A percentile compares a stretch with the other conserved stretches of the same genome.
These are phyloP conservation scores for Chlamydomonas sphaeroides DNA, from an alignment of 139 green algal species.

Conservation along the genomic window DNA sequence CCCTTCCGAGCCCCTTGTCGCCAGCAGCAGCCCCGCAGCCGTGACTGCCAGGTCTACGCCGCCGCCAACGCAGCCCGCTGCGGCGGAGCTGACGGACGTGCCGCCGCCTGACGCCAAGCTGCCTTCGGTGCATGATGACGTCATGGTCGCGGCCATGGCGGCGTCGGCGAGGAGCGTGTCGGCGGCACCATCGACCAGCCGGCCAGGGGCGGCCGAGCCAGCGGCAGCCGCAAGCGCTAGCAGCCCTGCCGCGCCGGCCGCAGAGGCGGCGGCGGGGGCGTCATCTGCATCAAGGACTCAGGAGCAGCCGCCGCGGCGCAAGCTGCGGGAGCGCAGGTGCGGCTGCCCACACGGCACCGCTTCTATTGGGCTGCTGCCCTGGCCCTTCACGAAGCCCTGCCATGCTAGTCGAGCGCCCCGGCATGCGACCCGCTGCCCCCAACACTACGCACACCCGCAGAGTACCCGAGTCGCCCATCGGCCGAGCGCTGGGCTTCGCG, in stretches of 20 bases:
- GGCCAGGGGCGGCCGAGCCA: neutral
- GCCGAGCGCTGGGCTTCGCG: slow-evolving; percentile 85
- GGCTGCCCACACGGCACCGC: too few species aligned
- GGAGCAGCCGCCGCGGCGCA: slow-evolving; percentile 23
- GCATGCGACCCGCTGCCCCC: too few species aligned
- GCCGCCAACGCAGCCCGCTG: too few species aligned
- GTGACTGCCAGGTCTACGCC: too few species aligned
- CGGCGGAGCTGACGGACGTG: neutral
- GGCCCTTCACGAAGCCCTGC: too few species aligned
- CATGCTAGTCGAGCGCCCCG: too few species aligned
- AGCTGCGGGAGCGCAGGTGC: slow-evolving; percentile 56
- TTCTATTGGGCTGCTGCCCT: too few species aligned
- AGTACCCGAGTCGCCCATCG: slow-evolving; percentile 82
- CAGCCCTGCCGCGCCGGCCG: neutral
- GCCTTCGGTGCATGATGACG: slow-evolving; percentile 29
- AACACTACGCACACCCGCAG: neutral
- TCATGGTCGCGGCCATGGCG: slow-evolving; percentile 26
- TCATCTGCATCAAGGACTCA: neutral
- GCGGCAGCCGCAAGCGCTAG: too few species aligned
- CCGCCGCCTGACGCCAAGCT: neutral
- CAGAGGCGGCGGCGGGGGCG: neutral
- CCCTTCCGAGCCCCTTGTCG: neutral
- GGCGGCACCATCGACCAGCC: neutral
- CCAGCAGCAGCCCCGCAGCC: neutral
- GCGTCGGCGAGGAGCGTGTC: neutral